A percentile compares a stretch with the other conserved stretches of the same genome.
Evolutionary conservation across 129 eudicot species (phyloP).

Genomic region (Mikania micrantha): DNA sequence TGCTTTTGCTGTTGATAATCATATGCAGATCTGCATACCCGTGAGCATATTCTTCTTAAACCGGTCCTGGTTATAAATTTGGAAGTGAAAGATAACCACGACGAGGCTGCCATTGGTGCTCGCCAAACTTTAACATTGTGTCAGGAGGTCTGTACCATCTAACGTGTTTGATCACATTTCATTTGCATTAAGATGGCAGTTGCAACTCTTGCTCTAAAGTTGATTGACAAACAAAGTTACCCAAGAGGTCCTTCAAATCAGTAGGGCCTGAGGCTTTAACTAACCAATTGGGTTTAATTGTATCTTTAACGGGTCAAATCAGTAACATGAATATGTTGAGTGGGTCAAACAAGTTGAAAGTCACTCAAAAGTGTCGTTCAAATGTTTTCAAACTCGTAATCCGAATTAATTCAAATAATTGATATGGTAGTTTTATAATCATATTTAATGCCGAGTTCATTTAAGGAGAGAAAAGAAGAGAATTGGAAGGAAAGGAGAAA

Average conservation of each 20-base stretch:
- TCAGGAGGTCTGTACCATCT: constrained; percentile 52
- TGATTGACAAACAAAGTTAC: too few relatives aligned
- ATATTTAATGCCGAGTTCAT: not conserved
- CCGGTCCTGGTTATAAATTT: constrained; percentile 73
- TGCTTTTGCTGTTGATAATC: not conserved
- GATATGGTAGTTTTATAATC: not conserved
- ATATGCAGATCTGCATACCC: constrained; percentile 64
- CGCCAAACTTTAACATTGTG: constrained; percentile 67
- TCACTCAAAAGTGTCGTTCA: not conserved
- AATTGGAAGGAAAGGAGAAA: too few relatives aligned
- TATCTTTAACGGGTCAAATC: not conserved
- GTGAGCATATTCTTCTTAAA: constrained; percentile 62
- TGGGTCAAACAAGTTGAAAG: not conserved
- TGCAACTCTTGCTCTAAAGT: not conserved
- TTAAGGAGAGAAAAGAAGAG: too few relatives aligned
- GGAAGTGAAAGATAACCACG: constrained; percentile 92
- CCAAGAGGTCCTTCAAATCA: too few relatives aligned
- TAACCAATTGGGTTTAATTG: not conserved
- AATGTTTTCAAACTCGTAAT: not conserved
- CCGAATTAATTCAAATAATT: not conserved
- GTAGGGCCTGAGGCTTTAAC: too few relatives aligned
- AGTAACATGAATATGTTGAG: not conserved
- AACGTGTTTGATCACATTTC: not conserved
- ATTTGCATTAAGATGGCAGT: not conserved
- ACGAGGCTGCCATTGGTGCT: constrained; percentile 88